Conservation (phyloP, 2,329 filamentous ascomycete genomes). For the Aureobasidium sp. region DNA sequence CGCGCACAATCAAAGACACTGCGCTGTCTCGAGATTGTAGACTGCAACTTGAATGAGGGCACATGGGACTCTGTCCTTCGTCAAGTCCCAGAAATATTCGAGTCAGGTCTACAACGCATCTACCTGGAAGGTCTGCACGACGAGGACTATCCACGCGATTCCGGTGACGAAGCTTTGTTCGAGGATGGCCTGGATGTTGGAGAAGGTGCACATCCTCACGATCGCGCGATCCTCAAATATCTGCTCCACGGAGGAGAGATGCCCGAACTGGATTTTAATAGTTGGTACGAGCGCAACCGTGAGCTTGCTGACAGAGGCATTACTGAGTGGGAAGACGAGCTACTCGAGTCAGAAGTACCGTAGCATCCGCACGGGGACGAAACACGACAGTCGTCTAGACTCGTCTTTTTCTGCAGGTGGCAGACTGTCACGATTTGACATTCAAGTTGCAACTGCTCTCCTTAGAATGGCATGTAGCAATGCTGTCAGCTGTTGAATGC, state of each 20-base stretch:
- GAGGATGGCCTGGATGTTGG: conserved; percentile 11
- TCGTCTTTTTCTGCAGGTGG: not conserved
- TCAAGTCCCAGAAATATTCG: conserved; percentile 19
- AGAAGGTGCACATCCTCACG: conserved; percentile 6
- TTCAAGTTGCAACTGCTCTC: too few species aligned
- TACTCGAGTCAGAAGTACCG: not conserved
- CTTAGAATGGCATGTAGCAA: too few species aligned
- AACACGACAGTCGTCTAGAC: not conserved
- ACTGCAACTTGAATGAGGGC: not conserved
- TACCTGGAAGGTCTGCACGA: conserved; percentile 21
- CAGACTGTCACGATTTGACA: too few species aligned
- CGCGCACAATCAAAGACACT: conserved; percentile 18
- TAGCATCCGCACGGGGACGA: not conserved
- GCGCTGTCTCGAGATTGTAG: conserved; percentile 16
- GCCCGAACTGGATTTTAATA: conserved; percentile 6
- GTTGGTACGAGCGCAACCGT: conserved; percentile 4
- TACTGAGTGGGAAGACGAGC: not conserved
- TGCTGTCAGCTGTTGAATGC: too few species aligned
- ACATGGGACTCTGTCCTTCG: conserved; percentile 12
- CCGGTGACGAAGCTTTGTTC: conserved; percentile 9
- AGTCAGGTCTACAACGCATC: conserved; percentile 16
- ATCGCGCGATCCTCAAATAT: not conserved
- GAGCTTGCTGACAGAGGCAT: not conserved
- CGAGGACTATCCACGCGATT: conserved; percentile 14
- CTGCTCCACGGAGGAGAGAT: conserved; percentile 5